A percentile compares a stretch with the other conserved stretches of the same genome.
Evolutionary conservation across 805 yeast genomes (phyloP).

Genomic region (Cephaloascus fragrans): DNA sequence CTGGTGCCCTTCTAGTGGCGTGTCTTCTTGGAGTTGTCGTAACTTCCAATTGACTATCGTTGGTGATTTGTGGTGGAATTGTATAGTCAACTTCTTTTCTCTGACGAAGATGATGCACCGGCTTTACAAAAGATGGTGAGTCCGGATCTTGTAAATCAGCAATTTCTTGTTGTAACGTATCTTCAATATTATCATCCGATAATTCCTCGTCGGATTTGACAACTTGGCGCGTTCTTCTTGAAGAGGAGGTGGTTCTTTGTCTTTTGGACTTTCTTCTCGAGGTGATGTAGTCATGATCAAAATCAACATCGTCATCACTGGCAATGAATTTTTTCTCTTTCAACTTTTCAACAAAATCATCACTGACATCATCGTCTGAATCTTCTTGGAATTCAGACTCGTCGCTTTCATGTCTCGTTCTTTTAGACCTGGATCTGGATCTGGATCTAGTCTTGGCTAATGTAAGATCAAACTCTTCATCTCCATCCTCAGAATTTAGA

Average conservation of each 20-base stretch:
- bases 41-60: constrained; percentile 22
- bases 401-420: constrained; percentile 9
- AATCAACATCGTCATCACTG: constrained; percentile 19
- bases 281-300: constrained; percentile 12
- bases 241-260: constrained; percentile 8
- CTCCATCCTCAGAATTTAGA: constrained; percentile 4
- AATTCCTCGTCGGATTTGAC: constrained; percentile 8
- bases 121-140: constrained; percentile 38
- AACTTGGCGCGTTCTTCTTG: constrained; percentile 3
- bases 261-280: constrained; percentile 12
- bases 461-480: constrained; percentile 4
- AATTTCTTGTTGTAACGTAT: constrained; percentile 50
- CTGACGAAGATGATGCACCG: constrained; percentile 28
- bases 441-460: constrained; percentile 8
- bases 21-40: constrained; percentile 25
- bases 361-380: constrained; percentile 7
- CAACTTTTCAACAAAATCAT: constrained; percentile 12
- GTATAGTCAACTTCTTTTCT: constrained; percentile 66
- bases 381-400: constrained; percentile 14
- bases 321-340: constrained; percentile 25
- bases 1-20: constrained; percentile 27
- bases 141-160: constrained; percentile 55
- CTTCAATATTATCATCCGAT: constrained; percentile 20
- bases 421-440: constrained; percentile 1
- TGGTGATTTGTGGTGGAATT: constrained; percentile 69